Evolutionary conservation across 2,329 filamentous ascomycete species (phyloP).

Genomic region (Penicillium sp.): DNA sequence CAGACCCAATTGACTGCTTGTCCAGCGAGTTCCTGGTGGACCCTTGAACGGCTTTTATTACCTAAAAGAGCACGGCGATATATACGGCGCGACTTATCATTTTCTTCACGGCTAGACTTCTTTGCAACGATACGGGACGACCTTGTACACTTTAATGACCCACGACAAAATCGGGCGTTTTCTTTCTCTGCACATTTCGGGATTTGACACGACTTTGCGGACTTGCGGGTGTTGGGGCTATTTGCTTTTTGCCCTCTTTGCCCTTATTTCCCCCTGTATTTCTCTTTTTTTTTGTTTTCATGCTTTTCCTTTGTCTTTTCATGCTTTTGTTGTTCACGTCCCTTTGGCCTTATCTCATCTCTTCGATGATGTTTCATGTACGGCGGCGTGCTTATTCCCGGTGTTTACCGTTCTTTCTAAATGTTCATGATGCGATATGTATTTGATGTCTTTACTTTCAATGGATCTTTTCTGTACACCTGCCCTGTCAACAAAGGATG

Average conservation of each 20-base stretch:
- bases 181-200: constrained; percentile 9
- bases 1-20: constrained; percentile 40
- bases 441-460: constrained; percentile 16
- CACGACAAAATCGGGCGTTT: constrained; percentile 16
- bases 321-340: constrained; percentile 4
- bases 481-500: constrained; percentile 11
- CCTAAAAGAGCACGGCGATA: constrained; percentile 7
- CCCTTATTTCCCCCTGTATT: constrained; percentile 17
- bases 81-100: constrained; percentile 13
- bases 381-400: background rate
- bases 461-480: constrained; percentile 19
- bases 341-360: constrained; percentile 8
- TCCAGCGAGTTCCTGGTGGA: constrained; percentile 41
- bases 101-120: constrained; percentile 15
- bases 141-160: constrained; percentile 25
- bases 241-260: constrained; percentile 5
- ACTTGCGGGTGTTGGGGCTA: constrained; percentile 4
- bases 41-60: constrained; percentile 13
- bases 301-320: constrained; percentile 12
- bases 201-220: constrained; percentile 9
- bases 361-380: constrained; percentile 9
- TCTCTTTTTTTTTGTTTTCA: constrained; percentile 18
- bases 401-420: constrained; percentile 16
- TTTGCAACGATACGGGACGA: constrained; percentile 23
- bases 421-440: constrained; percentile 18